Percentiles rank a stretch among this genome's conserved stretches.
Conservation (phyloP, 2,329 filamentous ascomycete species). For the Neofusicoccum kwambonambiense region DNA sequence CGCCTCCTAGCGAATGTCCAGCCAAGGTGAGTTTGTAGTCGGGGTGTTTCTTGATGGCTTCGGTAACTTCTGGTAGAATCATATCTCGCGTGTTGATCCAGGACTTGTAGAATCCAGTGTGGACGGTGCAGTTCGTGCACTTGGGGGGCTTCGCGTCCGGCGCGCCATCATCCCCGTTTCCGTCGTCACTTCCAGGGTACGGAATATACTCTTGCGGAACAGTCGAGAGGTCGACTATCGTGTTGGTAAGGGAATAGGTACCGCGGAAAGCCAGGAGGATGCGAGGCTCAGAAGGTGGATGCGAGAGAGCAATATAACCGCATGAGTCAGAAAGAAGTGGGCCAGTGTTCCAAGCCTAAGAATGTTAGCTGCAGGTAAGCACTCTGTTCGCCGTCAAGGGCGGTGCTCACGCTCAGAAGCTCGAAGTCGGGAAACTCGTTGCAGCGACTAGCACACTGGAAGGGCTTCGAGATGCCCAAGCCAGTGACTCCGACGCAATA, state of each 20-base stretch:
- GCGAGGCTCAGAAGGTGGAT: conserved; percentile 56
- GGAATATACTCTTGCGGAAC: conserved; percentile 87
- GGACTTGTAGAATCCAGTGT: conserved; percentile 82
- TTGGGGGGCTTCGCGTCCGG: conserved; percentile 43
- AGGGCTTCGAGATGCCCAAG: conserved; percentile 79
- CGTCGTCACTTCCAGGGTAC: conserved; percentile 62
- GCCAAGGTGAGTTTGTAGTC: conserved; percentile 74
- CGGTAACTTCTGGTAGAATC: conserved; percentile 66
- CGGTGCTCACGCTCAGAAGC: conserved; percentile 59
- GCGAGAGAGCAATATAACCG: conserved; percentile 89
- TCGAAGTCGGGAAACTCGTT: conserved; percentile 77
- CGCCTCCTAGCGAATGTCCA: conserved; percentile 89
- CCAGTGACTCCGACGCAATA: conserved; percentile 89
- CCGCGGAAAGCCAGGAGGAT: conserved; percentile 90
- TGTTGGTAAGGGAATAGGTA: conserved; percentile 91
- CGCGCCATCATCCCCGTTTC: conserved; percentile 32
- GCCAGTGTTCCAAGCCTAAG: conserved; percentile 83
- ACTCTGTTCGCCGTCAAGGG: background rate
- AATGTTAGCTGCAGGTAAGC: conserved; percentile 12
- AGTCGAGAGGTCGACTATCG: conserved; percentile 84
- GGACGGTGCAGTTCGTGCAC: conserved; percentile 87
- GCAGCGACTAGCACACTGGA: conserved; percentile 82
- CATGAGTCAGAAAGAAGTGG: conserved; percentile 84
- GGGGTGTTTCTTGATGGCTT: conserved; percentile 61
- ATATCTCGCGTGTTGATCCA: conserved; percentile 73